phyloP scores from a whole-genome alignment of 1,139 yeast genomes.

The Yamadazyma siamensis region DNA sequence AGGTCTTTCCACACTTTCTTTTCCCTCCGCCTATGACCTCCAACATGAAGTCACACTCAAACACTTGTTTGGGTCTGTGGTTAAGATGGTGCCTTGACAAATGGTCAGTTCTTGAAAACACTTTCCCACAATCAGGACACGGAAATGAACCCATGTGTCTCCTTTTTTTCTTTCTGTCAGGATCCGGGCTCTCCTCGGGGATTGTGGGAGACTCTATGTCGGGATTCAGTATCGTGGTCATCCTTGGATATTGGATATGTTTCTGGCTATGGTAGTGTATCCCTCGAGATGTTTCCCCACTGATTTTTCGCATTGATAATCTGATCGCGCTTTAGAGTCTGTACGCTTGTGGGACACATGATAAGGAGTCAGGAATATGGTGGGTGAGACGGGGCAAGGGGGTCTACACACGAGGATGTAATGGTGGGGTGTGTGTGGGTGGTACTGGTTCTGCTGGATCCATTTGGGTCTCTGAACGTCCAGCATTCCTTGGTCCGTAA shows the following conservation, averaged over 20 bases:
- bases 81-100: conserved; percentile 43
- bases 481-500: too few relatives aligned
- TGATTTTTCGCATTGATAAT: too few relatives aligned
- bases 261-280: too few relatives aligned
- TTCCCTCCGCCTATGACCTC: conserved; percentile 24
- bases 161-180: conserved; percentile 8
- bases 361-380: background rate
- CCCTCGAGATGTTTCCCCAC: too few relatives aligned
- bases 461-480: too few relatives aligned
- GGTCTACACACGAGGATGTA: too few relatives aligned
- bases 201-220: conserved; percentile 5
- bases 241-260: background rate
- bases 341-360: too few relatives aligned
- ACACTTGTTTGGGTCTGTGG: conserved; percentile 37
- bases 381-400: background rate
- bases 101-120: conserved; percentile 44
- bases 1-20: conserved; percentile 38
- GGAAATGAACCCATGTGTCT: conserved; percentile 18
- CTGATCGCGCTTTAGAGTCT: too few relatives aligned
- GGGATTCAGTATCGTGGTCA: conserved; percentile 4
- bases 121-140: conserved; percentile 37
- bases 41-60: conserved; percentile 33
- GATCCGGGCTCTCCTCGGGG: conserved; percentile 1
- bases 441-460: too few relatives aligned
- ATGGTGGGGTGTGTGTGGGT: too few relatives aligned